A percentile compares a stretch with the other conserved stretches of the same genome.
These are phyloP conservation scores for Aeschynomene evenia DNA, from an alignment of 306 rosid genomes.

Conservation along the genomic window DNA sequence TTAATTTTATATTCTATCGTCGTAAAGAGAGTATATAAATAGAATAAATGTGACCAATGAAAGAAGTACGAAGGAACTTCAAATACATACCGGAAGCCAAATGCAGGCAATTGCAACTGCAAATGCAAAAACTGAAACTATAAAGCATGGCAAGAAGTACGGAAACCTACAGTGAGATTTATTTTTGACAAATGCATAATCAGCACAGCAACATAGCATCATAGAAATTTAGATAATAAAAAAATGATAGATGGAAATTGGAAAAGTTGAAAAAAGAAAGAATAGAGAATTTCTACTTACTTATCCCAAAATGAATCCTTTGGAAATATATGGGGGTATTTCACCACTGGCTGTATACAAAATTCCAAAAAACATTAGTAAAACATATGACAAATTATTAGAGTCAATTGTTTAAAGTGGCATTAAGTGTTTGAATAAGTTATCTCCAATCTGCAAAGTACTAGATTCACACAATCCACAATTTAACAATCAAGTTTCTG, in stretches of 20 bases:
- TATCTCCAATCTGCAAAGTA: too few relatives aligned
- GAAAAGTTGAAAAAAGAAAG: not conserved
- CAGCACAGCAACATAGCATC: not conserved
- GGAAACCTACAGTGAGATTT: constrained; percentile 39
- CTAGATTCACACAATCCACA: too few relatives aligned
- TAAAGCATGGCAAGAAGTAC: constrained; percentile 40
- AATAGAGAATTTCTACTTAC: constrained; percentile 39
- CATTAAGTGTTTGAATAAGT: not conserved
- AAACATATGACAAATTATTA: constrained; percentile 6
- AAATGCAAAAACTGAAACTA: constrained; percentile 37
- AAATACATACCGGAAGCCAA: constrained; percentile 47
- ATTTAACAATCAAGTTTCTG: too few relatives aligned
- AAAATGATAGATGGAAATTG: not conserved
- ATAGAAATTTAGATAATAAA: not conserved
- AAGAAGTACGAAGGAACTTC: not conserved
- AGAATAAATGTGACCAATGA: not conserved
- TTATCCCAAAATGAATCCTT: constrained; percentile 68
- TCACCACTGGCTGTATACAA: constrained; percentile 64
- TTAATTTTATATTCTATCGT: too few relatives aligned
- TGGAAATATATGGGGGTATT: constrained; percentile 69
- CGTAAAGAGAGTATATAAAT: too few relatives aligned
- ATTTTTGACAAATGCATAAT: constrained; percentile 16
- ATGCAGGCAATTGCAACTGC: constrained; percentile 38
- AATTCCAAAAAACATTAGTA: constrained; percentile 6
- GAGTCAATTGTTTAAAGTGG: not conserved